phyloP scores from a whole-genome alignment of 2,329 filamentous ascomycete genomes.

The Hypoxylon sp. region DNA sequence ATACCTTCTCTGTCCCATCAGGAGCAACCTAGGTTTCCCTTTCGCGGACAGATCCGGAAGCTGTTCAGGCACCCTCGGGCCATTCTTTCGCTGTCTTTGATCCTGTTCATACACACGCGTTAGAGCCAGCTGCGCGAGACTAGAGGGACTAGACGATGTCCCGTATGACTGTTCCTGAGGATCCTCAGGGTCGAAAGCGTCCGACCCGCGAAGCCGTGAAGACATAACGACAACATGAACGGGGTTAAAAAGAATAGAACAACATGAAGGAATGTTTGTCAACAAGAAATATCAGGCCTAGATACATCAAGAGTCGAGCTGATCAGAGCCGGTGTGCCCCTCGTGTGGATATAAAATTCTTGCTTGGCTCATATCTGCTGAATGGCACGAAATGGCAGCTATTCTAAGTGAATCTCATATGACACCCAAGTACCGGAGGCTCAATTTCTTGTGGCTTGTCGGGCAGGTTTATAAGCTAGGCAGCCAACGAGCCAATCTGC shows the following conservation, averaged over 20 bases:
- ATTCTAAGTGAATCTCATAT: constrained; percentile 27
- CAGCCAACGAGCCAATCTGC: constrained; percentile 47
- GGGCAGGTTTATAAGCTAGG: constrained; percentile 29
- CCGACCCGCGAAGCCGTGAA: constrained; percentile 51
- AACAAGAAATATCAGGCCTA: constrained; percentile 13
- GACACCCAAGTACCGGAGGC: constrained; percentile 18
- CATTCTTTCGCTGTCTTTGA: constrained; percentile 65
- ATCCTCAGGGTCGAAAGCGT: constrained; percentile 43
- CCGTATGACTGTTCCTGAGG: constrained; percentile 33
- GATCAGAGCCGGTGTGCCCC: constrained; percentile 34
- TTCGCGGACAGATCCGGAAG: constrained; percentile 65
- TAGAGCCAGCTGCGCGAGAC: constrained; percentile 74
- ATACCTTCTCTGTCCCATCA: constrained; percentile 97
- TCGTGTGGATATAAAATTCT: constrained; percentile 36
- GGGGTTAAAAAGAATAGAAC: constrained; percentile 18
- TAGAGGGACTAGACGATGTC: constrained; percentile 59
- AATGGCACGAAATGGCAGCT: constrained; percentile 15
- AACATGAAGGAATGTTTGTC: constrained; percentile 43
- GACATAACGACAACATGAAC: constrained; percentile 46
- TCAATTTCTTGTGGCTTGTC: constrained; percentile 43
- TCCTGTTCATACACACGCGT: constrained; percentile 75
- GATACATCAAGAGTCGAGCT: constrained; percentile 30
- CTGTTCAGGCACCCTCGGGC: constrained; percentile 61
- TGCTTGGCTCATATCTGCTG: constrained; percentile 46
- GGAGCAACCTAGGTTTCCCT: constrained; percentile 84